Conservation (phyloP, 768 basidiomycete species). For the Xerocomus spinulosus region DNA sequence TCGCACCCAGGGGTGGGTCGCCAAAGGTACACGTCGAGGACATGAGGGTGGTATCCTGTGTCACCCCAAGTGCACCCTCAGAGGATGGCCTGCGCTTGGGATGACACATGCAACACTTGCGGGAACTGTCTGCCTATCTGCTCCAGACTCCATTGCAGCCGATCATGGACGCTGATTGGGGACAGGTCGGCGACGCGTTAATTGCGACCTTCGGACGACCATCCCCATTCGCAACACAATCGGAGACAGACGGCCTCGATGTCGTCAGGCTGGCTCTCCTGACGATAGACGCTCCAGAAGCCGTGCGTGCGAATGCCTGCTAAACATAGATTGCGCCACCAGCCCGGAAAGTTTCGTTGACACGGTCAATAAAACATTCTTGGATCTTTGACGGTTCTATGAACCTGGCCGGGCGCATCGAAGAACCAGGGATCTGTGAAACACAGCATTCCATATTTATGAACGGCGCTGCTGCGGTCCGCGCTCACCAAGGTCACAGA, state of each 20-base stretch:
- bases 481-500: slow-evolving; percentile 9
- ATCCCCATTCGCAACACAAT: slow-evolving; percentile 18
- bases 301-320: slow-evolving; percentile 10
- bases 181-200: slow-evolving; percentile 26
- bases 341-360: slow-evolving; percentile 5
- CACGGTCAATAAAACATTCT: slow-evolving; percentile 9
- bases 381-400: slow-evolving; percentile 5
- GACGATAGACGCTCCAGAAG: slow-evolving; percentile 14
- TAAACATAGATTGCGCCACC: slow-evolving; percentile 10
- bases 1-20: slow-evolving; percentile 14
- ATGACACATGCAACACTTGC: slow-evolving; percentile 4
- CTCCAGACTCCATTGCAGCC: slow-evolving; percentile 17
- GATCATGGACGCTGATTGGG: slow-evolving; percentile 23
- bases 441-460: slow-evolving; percentile 10
- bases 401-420: slow-evolving; percentile 8
- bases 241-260: slow-evolving; percentile 16
- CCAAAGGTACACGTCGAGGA: slow-evolving; percentile 23
- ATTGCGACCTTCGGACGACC: slow-evolving; percentile 12
- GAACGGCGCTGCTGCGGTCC: slow-evolving; percentile 17
- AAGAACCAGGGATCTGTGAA: slow-evolving; percentile 11
- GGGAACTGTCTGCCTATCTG: slow-evolving; percentile 11
- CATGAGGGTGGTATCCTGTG: slow-evolving; percentile 19
- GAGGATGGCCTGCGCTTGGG: slow-evolving; percentile 2
- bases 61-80: background rate
- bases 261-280: slow-evolving; percentile 6